A percentile compares a stretch with the other conserved stretches of the same genome.
Conservation (phyloP, 768 basidiomycete genomes). For the Suillus sp. region DNA sequence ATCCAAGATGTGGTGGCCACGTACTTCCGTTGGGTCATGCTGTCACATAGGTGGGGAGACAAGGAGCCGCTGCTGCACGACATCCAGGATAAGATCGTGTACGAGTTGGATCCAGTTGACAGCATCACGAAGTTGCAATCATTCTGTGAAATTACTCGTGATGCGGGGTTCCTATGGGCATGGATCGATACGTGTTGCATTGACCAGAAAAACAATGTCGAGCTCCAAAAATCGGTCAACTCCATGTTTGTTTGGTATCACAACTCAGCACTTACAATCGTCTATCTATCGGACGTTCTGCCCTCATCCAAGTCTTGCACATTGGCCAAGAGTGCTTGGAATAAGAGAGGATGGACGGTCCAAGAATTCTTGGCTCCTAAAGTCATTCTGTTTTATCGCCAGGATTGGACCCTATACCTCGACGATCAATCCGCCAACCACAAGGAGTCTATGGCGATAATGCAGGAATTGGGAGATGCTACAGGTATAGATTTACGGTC, state of each 20-base stretch:
- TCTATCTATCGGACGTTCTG: slow-evolving; percentile 27
- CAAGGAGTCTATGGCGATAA: not conserved
- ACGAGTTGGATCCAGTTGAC: slow-evolving; percentile 16
- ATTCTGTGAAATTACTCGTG: slow-evolving; percentile 30
- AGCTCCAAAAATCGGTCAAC: slow-evolving; percentile 31
- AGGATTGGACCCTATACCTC: slow-evolving; percentile 21
- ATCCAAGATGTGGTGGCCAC: slow-evolving; percentile 17
- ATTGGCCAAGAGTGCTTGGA: slow-evolving; percentile 17
- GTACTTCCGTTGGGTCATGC: slow-evolving; percentile 30
- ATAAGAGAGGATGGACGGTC: slow-evolving; percentile 30
- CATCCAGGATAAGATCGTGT: slow-evolving; percentile 21
- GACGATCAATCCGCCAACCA: not conserved
- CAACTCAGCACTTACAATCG: slow-evolving; percentile 27
- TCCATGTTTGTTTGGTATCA: slow-evolving; percentile 33
- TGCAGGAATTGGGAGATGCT: not conserved
- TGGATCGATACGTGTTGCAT: slow-evolving; percentile 35
- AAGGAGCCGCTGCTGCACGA: slow-evolving; percentile 23
- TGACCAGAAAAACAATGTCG: slow-evolving; percentile 23
- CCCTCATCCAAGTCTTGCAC: not conserved
- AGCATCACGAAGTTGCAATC: slow-evolving; percentile 26
- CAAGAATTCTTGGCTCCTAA: slow-evolving; percentile 31
- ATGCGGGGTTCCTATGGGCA: slow-evolving; percentile 32
- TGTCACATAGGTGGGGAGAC: slow-evolving; percentile 29
- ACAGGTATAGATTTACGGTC: not conserved
- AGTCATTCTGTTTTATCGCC: slow-evolving; percentile 29